These are phyloP conservation scores for Nicotiana tabacum DNA, from an alignment of 257 asterid species.

Conservation along the genomic window DNA sequence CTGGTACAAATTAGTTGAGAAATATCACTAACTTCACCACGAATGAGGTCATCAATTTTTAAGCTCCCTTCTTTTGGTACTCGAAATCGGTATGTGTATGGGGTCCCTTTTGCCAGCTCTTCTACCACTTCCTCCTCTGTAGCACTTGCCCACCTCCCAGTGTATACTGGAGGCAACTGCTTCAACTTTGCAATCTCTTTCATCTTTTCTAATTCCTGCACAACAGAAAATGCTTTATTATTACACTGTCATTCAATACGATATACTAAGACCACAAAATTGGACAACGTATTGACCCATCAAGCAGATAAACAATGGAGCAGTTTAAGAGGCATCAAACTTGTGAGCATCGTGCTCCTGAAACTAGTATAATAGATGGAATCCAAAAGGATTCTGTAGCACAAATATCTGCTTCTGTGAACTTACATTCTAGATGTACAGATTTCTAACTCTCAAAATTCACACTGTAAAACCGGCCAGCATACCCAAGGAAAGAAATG, in stretches of 20 bases:
- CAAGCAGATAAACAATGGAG: slow-evolving; percentile 2
- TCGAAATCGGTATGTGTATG: slow-evolving; percentile 80
- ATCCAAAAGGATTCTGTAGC: slow-evolving; percentile 1
- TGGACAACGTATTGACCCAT: background rate
- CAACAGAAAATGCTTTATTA: slow-evolving; percentile 1
- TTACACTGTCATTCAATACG: background rate
- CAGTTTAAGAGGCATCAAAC: slow-evolving; percentile 7
- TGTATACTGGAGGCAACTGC: slow-evolving; percentile 83
- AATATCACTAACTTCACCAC: slow-evolving; percentile 69
- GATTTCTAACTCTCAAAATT: background rate
- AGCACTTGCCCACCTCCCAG: slow-evolving; percentile 89
- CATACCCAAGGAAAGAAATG: slow-evolving; percentile 1
- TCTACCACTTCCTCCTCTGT: slow-evolving; percentile 59
- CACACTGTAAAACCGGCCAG: background rate
- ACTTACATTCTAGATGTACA: background rate
- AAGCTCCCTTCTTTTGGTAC: slow-evolving; percentile 81
- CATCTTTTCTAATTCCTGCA: slow-evolving; percentile 84
- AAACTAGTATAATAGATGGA: background rate
- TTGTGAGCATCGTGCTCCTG: background rate
- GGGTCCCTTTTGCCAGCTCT: slow-evolving; percentile 75
- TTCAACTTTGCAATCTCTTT: slow-evolving; percentile 83
- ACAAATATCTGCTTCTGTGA: background rate
- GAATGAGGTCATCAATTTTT: slow-evolving; percentile 78
- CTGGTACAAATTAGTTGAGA: background rate
- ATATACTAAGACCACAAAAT: background rate